Percentiles rank a stretch among this genome's conserved stretches.
phyloP scores from a whole-genome alignment of 805 yeast species.

The Starmerella asiatica region DNA sequence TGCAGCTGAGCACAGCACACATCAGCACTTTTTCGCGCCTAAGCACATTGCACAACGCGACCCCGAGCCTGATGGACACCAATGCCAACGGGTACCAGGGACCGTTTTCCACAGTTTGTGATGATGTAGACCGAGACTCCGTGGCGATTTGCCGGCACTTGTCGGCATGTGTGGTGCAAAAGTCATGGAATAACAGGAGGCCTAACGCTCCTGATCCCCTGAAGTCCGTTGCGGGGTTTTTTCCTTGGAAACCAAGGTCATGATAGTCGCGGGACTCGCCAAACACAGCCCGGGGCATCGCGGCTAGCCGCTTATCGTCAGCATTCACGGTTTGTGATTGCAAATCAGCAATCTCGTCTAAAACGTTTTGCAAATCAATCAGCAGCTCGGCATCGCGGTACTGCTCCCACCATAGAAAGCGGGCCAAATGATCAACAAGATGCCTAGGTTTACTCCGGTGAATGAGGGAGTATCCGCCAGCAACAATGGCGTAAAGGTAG shows the following conservation, averaged over 20 bases:
- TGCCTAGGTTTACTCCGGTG: constrained; percentile 4
- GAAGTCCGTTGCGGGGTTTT: constrained; percentile 29
- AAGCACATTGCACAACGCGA: constrained; percentile 11
- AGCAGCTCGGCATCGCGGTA: constrained; percentile 8
- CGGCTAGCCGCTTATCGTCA: background rate
- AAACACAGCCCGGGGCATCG: background rate
- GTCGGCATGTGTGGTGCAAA: constrained; percentile 17
- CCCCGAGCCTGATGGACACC: constrained; percentile 25
- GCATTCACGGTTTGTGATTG: constrained; percentile 1
- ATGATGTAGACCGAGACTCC: constrained; percentile 22
- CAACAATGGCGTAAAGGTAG: constrained; percentile 1
- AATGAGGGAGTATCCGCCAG: constrained; percentile 2
- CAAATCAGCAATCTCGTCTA: constrained; percentile 1
- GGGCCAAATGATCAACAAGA: constrained; percentile 7
- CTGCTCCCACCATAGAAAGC: constrained; percentile 4
- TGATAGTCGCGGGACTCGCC: constrained; percentile 23
- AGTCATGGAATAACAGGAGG: constrained; percentile 16
- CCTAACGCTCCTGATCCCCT: constrained; percentile 27
- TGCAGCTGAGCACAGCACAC: constrained; percentile 5
- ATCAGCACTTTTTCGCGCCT: constrained; percentile 8
- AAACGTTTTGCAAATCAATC: background rate
- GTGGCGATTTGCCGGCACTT: constrained; percentile 9
- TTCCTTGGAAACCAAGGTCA: constrained; percentile 30
- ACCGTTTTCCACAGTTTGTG: constrained; percentile 1
- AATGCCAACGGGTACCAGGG: constrained; percentile 28